Evolutionary conservation across 2,329 filamentous ascomycete species (phyloP).

Genomic region (Aureobasidium vineae): DNA sequence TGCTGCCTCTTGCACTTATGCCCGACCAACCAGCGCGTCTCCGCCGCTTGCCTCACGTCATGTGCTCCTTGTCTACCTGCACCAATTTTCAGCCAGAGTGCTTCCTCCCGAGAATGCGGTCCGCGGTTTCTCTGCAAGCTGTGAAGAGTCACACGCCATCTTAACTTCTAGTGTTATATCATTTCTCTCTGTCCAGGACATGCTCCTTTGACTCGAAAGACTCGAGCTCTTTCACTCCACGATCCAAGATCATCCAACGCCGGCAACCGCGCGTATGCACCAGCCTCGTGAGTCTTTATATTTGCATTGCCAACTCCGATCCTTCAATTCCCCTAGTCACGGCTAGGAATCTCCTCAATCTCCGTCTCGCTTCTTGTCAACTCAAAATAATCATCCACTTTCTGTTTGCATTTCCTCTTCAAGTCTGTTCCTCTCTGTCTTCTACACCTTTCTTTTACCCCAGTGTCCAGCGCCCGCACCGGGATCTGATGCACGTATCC

Average conservation of each 20-base stretch:
- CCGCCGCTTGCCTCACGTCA: slow-evolving; percentile 10
- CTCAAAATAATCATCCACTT: background rate
- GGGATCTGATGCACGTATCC: slow-evolving; percentile 22
- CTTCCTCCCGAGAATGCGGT: slow-evolving; percentile 12
- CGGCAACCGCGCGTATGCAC: slow-evolving; percentile 9
- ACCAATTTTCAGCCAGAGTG: slow-evolving; percentile 13
- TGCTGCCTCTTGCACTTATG: slow-evolving; percentile 16
- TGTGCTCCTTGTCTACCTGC: slow-evolving; percentile 16
- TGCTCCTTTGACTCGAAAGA: background rate
- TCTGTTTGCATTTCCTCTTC: background rate
- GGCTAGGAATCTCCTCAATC: slow-evolving; percentile 9
- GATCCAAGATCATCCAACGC: background rate
- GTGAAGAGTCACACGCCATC: too few relatives aligned
- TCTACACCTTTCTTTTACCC: background rate
- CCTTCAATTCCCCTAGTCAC: slow-evolving; percentile 8
- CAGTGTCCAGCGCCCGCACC: background rate
- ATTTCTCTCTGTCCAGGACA: background rate
- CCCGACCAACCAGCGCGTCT: slow-evolving; percentile 21
- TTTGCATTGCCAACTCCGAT: slow-evolving; percentile 10
- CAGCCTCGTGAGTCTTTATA: slow-evolving; percentile 18
- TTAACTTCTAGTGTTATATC: too few relatives aligned
- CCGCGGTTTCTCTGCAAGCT: slow-evolving; percentile 2
- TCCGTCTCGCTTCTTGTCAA: background rate
- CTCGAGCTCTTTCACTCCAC: too few relatives aligned
- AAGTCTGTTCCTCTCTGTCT: background rate